These are phyloP conservation scores for Cyberlindnera lachancei DNA, from an alignment of 805 yeast species.

Conservation along the genomic window DNA sequence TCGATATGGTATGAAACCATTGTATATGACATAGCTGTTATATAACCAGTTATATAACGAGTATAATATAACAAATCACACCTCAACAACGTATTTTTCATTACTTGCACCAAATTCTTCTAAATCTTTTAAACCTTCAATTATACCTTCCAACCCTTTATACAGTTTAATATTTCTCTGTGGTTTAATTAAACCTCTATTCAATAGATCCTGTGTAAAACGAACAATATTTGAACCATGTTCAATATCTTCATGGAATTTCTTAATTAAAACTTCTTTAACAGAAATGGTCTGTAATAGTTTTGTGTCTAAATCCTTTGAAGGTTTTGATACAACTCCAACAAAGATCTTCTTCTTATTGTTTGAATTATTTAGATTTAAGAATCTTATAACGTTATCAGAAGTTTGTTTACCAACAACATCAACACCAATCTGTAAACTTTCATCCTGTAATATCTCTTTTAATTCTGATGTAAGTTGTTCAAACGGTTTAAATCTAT, in stretches of 20 bases:
- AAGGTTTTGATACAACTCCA: conserved; percentile 33
- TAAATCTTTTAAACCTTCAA: conserved; percentile 29
- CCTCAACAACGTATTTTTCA: conserved; percentile 33
- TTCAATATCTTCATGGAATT: conserved; percentile 35
- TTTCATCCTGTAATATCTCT: conserved; percentile 21
- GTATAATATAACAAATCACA: no score
- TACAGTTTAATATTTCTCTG: conserved; percentile 28
- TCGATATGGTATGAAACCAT: no score
- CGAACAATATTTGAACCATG: conserved; percentile 30
- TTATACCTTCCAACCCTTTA: conserved; percentile 29
- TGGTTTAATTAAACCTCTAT: conserved; percentile 24
- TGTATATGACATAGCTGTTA: no score
- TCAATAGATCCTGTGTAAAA: conserved; percentile 27
- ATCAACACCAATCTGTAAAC: conserved; percentile 33
- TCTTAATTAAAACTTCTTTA: conserved; percentile 31
- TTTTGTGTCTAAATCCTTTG: conserved; percentile 18
- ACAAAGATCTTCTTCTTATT: conserved; percentile 22
- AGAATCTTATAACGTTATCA: conserved; percentile 23
- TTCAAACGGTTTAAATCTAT: conserved; percentile 25
- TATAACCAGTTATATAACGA: no score
- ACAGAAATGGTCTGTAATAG: conserved; percentile 21
- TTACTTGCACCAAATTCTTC: conserved; percentile 35
- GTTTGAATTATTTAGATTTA: conserved; percentile 18
- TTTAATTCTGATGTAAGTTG: conserved; percentile 16
- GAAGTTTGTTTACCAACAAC: conserved; percentile 37